Evolutionary conservation across 1,284 basidiomycete species (phyloP).

Genomic region (Thelephora terrestris): DNA sequence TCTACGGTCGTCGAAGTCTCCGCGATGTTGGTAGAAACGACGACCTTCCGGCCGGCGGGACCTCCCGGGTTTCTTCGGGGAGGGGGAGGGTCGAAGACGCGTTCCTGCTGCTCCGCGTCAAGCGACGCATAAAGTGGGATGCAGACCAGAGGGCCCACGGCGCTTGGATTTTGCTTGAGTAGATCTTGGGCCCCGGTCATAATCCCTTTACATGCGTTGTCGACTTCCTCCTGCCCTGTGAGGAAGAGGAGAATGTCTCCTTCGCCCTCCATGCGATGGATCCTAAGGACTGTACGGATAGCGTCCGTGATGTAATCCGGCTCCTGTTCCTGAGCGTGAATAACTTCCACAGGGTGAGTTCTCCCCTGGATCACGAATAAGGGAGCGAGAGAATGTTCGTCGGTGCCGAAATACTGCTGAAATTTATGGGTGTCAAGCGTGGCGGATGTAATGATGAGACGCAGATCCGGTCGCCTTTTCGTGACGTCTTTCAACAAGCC

Average conservation of each 20-base stretch:
- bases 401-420: no score
- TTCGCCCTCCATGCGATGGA: constrained; percentile 82
- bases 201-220: constrained; percentile 85
- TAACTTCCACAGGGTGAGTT: constrained; percentile 84
- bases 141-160: no score
- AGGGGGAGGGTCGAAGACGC: constrained; percentile 80
- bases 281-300: constrained; percentile 86
- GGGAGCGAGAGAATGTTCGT: constrained; percentile 72
- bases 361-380: constrained; percentile 86
- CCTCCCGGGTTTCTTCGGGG: no score
- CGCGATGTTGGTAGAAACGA: constrained; percentile 91
- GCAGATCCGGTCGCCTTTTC: constrained; percentile 70
- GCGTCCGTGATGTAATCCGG: constrained; percentile 89
- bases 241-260: constrained; percentile 87
- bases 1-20: constrained; percentile 92
- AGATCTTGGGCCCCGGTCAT: constrained; percentile 73
- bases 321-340: constrained; percentile 86
- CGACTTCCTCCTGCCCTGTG: no score
- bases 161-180: no score
- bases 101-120: constrained; percentile 79
- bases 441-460: constrained; percentile 95
- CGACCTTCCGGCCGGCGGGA: constrained; percentile 83
- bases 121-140: constrained; percentile 90
- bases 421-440: no score
- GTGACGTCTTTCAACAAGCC: constrained; percentile 67